Percentiles rank a stretch among this genome's conserved stretches.
phyloP scores from a whole-genome alignment of 371 early-diverging fungal species.

The Actinomucor elegans region DNA sequence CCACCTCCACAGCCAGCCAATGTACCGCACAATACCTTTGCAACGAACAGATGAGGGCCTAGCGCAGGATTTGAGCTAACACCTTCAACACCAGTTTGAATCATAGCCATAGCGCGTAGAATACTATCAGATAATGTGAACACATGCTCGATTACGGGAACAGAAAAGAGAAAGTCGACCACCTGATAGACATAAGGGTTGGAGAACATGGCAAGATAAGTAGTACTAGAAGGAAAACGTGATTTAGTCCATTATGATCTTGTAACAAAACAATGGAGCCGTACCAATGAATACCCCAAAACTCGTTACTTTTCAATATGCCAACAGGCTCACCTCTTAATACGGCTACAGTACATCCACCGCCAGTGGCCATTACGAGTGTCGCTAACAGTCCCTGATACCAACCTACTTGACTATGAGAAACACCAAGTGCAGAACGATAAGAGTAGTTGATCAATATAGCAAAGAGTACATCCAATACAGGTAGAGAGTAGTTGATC shows the following conservation, averaged over 20 bases:
- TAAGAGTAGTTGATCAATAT: conserved; percentile 56
- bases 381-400: conserved; percentile 57
- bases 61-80: conserved; percentile 42
- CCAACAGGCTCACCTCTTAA: conserved; percentile 45
- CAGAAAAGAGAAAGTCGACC: conserved; percentile 30
- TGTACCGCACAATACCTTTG: conserved; percentile 54
- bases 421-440: conserved; percentile 49
- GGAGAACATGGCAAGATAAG: conserved; percentile 44
- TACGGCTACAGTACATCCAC: conserved; percentile 47
- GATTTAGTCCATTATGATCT: neutral
- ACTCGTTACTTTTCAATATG: conserved; percentile 40
- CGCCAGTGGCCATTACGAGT: conserved; percentile 56
- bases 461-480: conserved; percentile 55
- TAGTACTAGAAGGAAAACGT: conserved; percentile 21
- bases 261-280: neutral
- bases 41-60: conserved; percentile 45
- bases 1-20: conserved; percentile 59
- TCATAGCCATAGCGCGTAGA: conserved; percentile 45
- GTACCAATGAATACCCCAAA: conserved; percentile 48
- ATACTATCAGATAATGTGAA: conserved; percentile 53
- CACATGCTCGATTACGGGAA: conserved; percentile 44
- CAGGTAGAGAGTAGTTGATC: conserved; percentile 25
- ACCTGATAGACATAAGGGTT: conserved; percentile 32
- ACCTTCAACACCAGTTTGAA: conserved; percentile 52
- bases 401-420: conserved; percentile 45